These are phyloP conservation scores for Tricholoma terreum DNA, from an alignment of 768 basidiomycete genomes.

Conservation along the genomic window DNA sequence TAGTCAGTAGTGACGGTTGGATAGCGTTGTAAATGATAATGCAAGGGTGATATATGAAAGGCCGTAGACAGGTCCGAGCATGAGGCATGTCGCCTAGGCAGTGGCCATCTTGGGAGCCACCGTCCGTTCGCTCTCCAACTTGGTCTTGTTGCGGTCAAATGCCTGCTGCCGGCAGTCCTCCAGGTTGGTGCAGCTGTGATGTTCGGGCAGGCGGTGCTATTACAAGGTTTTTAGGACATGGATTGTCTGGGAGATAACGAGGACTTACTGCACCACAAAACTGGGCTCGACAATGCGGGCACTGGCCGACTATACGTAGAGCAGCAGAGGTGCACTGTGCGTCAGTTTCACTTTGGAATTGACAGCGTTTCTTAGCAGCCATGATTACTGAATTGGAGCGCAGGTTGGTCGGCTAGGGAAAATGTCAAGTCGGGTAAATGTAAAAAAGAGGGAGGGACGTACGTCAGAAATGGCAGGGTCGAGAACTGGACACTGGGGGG, in stretches of 20 bases:
- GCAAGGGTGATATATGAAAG: constrained; percentile 7
- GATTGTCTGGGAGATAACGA: constrained; percentile 5
- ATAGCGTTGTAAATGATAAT: constrained; percentile 1
- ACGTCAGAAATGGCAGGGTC: constrained; percentile 2
- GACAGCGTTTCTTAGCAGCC: constrained; percentile 88
- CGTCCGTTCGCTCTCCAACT: constrained; percentile 86
- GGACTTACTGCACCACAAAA: constrained; percentile 75
- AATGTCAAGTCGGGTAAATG: neutral
- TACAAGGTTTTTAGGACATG: constrained; percentile 16
- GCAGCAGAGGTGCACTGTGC: constrained; percentile 73
- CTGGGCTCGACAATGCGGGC: constrained; percentile 71
- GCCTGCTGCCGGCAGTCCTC: constrained; percentile 86
- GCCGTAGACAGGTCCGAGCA: constrained; percentile 1
- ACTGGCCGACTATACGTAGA: constrained; percentile 81
- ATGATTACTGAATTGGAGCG: constrained; percentile 35
- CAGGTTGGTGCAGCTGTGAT: constrained; percentile 80
- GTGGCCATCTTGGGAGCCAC: constrained; percentile 84
- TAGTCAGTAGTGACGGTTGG: too few species aligned
- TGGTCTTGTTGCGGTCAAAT: constrained; percentile 83
- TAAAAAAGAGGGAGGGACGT: neutral
- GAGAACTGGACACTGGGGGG: constrained; percentile 10
- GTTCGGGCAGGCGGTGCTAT: constrained; percentile 87
- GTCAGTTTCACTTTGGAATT: constrained; percentile 51
- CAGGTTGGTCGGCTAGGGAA: neutral
- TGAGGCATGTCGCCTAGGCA: constrained; percentile 40